Base-by-base conservation (phyloP, 306 rosid species). In the Inga laurina region DNA sequence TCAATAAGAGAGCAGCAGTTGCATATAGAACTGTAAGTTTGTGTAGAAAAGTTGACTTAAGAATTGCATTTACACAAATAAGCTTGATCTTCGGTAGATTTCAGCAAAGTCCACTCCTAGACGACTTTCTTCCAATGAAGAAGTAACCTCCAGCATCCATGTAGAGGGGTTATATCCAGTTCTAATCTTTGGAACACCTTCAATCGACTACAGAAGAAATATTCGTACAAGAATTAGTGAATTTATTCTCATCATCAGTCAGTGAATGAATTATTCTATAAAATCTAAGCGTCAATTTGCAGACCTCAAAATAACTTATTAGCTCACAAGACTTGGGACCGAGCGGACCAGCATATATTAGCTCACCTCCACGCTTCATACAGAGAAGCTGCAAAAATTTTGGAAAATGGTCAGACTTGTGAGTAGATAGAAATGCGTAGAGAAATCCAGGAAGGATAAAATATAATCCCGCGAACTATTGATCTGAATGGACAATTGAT, bases 351-450 rank as follows among this genome's bases (percentile, higher is more conserved):
- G 99, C 99, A 86, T 94, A 97, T 85, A 97, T 94, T 88, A 97
- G 93, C 89, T 94, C 91, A 82, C 99, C 99, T 79, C 99, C 99
- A 34, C 99, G 97, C 94, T 97, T 97, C 99, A 97, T 85, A 78
- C 85, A 94, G 72, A 97, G 79, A 84, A 97, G 99, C 99, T 97
- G 91, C 79, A 89, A 83, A 79, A 68, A 71, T 21, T 77, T 64
- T 76, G 83, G 80, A 81, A 79, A 76, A 69, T 66, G 82, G 34
- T 79, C 79, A 51, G 81, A 78, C 21, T 0, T 43, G 44, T 69
- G 18, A 52, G 85, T 54, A 84, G 64, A 81, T 57, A 82, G 44
- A 68, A 64, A 54, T 74, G 62, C 61, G 12, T 22, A 61, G 74
- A 59, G 75, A 74, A 82, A 22, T 49, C 67, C 56, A 79, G 39